These are phyloP conservation scores for Colletotrichum shisoi DNA, from an alignment of 2,329 filamentous ascomycete species.

Conservation along the genomic window DNA sequence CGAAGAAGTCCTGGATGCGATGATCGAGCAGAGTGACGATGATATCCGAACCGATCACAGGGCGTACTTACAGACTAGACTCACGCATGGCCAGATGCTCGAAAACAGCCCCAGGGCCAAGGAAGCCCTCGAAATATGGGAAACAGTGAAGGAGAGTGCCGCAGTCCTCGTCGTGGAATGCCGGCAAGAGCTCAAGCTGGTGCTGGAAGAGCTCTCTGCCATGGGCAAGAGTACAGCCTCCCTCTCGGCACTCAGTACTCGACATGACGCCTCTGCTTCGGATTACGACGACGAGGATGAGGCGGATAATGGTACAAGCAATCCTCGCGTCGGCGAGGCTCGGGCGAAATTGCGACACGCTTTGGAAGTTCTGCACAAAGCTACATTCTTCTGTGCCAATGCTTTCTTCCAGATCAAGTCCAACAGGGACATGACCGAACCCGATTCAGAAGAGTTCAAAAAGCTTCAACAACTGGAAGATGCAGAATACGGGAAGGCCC, in stretches of 20 bases:
- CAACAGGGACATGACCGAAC: slow-evolving; percentile 68
- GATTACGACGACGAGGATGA: slow-evolving; percentile 50
- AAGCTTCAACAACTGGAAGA: slow-evolving; percentile 74
- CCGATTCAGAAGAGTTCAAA: slow-evolving; percentile 72
- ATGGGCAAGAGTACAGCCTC: not conserved
- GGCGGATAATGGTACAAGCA: slow-evolving; percentile 37
- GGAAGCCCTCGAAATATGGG: slow-evolving; percentile 76
- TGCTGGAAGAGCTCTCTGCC: slow-evolving; percentile 49
- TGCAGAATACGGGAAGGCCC: slow-evolving; percentile 79
- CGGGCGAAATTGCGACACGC: slow-evolving; percentile 74
- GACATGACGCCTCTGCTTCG: not conserved
- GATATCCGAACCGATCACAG: slow-evolving; percentile 74
- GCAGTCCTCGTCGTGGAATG: slow-evolving; percentile 67
- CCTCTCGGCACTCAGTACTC: not conserved
- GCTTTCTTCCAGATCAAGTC: slow-evolving; percentile 84
- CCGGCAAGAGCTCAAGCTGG: slow-evolving; percentile 65
- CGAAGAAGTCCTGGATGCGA: slow-evolving; percentile 83
- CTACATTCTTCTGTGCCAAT: slow-evolving; percentile 84
- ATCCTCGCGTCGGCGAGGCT: slow-evolving; percentile 61
- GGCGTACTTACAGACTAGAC: slow-evolving; percentile 66
- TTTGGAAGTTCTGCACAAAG: slow-evolving; percentile 82
- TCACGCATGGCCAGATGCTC: slow-evolving; percentile 78
- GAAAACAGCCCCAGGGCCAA: slow-evolving; percentile 75
- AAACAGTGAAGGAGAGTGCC: slow-evolving; percentile 61
- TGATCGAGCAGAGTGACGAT: slow-evolving; percentile 86